A percentile compares a stretch with the other conserved stretches of the same genome.
Conservation (phyloP, 345 rosid species). For the Cardamine occulta region DNA sequence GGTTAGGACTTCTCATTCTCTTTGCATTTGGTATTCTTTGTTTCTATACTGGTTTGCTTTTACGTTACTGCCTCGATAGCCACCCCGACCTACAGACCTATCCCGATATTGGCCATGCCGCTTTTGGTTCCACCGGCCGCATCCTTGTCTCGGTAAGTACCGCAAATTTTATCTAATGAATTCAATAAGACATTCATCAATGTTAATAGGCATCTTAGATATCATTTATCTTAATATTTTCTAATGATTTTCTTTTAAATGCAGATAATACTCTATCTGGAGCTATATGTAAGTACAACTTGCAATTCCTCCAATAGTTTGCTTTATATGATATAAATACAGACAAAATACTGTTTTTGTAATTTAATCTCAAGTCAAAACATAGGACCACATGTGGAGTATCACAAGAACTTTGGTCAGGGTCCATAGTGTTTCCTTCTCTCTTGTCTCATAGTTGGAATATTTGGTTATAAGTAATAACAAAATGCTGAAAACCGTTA, state of each 20-base stretch:
- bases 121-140: slow-evolving; percentile 78
- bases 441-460: slow-evolving; percentile 18
- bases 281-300: slow-evolving; percentile 84
- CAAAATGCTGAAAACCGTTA: neutral
- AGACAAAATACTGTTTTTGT: neutral
- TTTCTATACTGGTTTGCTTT: slow-evolving; percentile 82
- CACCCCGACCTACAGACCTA: slow-evolving; percentile 85
- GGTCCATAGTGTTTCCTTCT: slow-evolving; percentile 30
- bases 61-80: slow-evolving; percentile 87
- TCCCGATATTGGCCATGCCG: slow-evolving; percentile 96
- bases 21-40: slow-evolving; percentile 71
- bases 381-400: slow-evolving; percentile 37
- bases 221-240: neutral
- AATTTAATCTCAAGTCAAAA: slow-evolving; percentile 20
- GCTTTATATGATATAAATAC: neutral
- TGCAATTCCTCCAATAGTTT: slow-evolving; percentile 28
- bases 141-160: slow-evolving; percentile 69
- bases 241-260: slow-evolving; percentile 25
- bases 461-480: neutral
- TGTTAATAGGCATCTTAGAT: neutral
- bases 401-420: slow-evolving; percentile 26
- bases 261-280: slow-evolving; percentile 82
- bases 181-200: neutral
- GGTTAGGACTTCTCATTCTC: slow-evolving; percentile 71
- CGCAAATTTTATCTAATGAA: neutral